Conservation (phyloP, 2,329 filamentous ascomycete species). For the Dactylonectria estremocensis region DNA sequence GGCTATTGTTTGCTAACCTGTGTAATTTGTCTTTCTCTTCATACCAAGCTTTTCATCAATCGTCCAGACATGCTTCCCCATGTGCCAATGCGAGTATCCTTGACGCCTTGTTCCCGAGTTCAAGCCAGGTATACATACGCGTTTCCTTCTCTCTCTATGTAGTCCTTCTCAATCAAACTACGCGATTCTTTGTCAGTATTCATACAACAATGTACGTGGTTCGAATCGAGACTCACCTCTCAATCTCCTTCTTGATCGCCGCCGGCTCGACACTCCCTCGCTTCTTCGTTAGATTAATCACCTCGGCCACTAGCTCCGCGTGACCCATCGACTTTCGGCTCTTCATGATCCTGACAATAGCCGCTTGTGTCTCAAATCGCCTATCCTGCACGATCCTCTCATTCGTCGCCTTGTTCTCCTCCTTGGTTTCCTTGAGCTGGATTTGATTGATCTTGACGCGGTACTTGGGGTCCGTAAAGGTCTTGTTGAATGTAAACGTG, state of each 20-base stretch:
- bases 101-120: slow-evolving; percentile 2
- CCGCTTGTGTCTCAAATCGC: slow-evolving; percentile 96
- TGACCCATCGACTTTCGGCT: slow-evolving; percentile 89
- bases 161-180: slow-evolving; percentile 93
- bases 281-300: slow-evolving; percentile 90
- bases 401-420: slow-evolving; percentile 95
- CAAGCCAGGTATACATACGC: slow-evolving; percentile 81
- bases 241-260: slow-evolving; percentile 98
- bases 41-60: slow-evolving; percentile 5
- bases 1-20: slow-evolving; percentile 7
- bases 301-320: slow-evolving; percentile 89
- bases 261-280: slow-evolving; percentile 87
- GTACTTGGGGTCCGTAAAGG: slow-evolving; percentile 85
- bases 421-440: slow-evolving; percentile 94
- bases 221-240: slow-evolving; percentile 75
- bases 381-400: slow-evolving; percentile 90
- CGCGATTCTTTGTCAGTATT: slow-evolving; percentile 26
- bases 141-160: slow-evolving; percentile 85
- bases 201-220: background rate
- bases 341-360: slow-evolving; percentile 98
- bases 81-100: background rate
- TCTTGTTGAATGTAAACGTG: slow-evolving; percentile 85
- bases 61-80: slow-evolving; percentile 8
- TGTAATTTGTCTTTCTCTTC: background rate
- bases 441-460: slow-evolving; percentile 99